Evolutionary conservation across 768 basidiomycete species (phyloP).

Genomic region (Leccinum barrowsii): DNA sequence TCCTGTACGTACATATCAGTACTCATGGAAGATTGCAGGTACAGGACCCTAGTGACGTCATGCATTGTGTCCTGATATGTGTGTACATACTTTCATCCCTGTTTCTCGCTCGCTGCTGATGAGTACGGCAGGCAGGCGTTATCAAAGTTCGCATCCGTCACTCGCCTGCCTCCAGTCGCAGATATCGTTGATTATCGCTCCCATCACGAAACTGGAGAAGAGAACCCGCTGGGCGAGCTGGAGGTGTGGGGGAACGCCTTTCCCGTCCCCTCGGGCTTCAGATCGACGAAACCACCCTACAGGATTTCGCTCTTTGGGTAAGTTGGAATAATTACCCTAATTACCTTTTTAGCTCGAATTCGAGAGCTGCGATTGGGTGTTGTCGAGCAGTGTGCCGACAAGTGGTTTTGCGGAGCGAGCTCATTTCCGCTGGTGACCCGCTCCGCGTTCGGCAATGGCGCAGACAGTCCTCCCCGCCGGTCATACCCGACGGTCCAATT

Average conservation of each 20-base stretch:
- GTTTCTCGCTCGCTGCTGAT: neutral
- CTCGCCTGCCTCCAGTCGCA: neutral
- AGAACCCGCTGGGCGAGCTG: neutral
- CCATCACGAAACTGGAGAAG: neutral
- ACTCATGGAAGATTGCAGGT: neutral
- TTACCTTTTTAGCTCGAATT: neutral
- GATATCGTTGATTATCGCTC: neutral
- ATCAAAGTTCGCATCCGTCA: neutral
- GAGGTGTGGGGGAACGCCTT: neutral
- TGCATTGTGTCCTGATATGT: neutral
- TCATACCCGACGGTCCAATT: neutral
- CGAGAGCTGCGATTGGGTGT: neutral
- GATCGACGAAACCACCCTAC: neutral
- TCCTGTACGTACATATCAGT: neutral
- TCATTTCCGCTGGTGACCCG: neutral
- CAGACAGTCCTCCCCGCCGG: neutral
- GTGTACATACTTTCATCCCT: neutral
- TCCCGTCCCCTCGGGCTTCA: neutral
- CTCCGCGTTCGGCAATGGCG: neutral
- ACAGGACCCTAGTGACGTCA: neutral
- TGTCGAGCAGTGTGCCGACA: neutral
- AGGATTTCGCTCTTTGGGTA: neutral
- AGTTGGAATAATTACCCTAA: neutral
- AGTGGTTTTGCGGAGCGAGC: neutral
- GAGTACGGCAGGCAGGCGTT: neutral